Percentiles rank a stretch among this genome's conserved stretches.
Conservation (phyloP, 176 grass and related monocot genomes). For the Pharus latifolius region DNA sequence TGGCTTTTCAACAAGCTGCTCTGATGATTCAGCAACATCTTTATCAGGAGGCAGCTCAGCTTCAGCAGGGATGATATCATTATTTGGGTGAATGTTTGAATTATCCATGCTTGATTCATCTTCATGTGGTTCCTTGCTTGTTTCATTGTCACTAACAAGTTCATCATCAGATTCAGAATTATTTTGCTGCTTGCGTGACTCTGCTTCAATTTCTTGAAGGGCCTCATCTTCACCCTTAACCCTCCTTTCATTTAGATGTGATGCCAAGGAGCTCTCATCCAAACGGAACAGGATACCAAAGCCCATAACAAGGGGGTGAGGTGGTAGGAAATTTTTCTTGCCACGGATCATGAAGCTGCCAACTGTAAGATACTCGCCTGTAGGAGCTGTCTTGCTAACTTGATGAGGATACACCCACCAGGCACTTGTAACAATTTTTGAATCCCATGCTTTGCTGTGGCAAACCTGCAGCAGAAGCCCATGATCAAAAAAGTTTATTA, state of each 20-base stretch:
- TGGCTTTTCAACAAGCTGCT: constrained; percentile 11
- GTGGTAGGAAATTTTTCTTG: constrained; percentile 91
- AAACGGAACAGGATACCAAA: constrained; percentile 92
- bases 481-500: background rate
- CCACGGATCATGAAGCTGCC: constrained; percentile 99
- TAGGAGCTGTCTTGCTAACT: constrained; percentile 97
- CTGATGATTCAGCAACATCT: constrained; percentile 20
- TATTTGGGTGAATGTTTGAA: constrained; percentile 18
- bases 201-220: constrained; percentile 38
- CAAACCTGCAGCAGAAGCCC: constrained; percentile 57
- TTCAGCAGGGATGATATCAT: constrained; percentile 8
- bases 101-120: constrained; percentile 27
- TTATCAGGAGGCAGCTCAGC: background rate
- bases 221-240: constrained; percentile 77
- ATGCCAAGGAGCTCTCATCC: constrained; percentile 84
- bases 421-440: constrained; percentile 93
- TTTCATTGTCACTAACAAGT: constrained; percentile 26
- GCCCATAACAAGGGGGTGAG: constrained; percentile 90
- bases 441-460: constrained; percentile 94
- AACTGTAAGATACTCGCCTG: constrained; percentile 90
- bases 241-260: constrained; percentile 87
- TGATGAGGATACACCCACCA: constrained; percentile 99
- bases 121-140: constrained; percentile 22
- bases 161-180: constrained; percentile 35
- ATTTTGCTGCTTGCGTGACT: constrained; percentile 27